Conservation (phyloP, 2,329 filamentous ascomycete genomes). For the Zasmidium citrigriseum region DNA sequence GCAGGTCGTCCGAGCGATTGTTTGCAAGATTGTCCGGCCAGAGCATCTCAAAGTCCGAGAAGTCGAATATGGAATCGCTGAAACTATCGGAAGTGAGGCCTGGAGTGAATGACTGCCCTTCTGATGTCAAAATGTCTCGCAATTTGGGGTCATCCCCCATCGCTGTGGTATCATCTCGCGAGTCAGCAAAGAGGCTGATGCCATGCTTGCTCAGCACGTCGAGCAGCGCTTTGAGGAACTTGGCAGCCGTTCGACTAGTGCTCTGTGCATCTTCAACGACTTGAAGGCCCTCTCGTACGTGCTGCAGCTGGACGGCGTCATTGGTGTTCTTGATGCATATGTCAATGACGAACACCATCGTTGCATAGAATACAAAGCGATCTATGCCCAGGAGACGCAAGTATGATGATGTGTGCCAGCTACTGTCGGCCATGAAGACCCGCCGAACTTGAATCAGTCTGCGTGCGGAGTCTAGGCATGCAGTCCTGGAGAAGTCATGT, state of each 20-base stretch:
- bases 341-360: neutral
- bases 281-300: neutral
- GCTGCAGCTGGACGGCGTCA: neutral
- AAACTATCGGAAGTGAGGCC: neutral
- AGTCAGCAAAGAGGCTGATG: neutral
- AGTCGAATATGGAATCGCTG: neutral
- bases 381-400: neutral
- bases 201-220: neutral
- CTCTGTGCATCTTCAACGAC: neutral
- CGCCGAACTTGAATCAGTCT: slow-evolving; percentile 5
- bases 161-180: neutral
- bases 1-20: neutral
- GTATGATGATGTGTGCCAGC: neutral
- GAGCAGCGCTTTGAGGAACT: slow-evolving; percentile 16
- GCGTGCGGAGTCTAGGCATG: slow-evolving; percentile 21
- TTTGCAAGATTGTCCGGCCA: neutral
- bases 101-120: neutral
- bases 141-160: neutral
- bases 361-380: neutral
- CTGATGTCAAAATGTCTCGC: neutral
- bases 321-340: neutral
- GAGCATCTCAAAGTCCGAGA: neutral
- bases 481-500: slow-evolving; percentile 18
- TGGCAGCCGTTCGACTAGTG: neutral
- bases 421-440: neutral